A percentile compares a stretch with the other conserved stretches of the same genome.
These are phyloP conservation scores for Nectriaceae sp. DNA, from an alignment of 2,329 filamentous ascomycete species.

Conservation along the genomic window DNA sequence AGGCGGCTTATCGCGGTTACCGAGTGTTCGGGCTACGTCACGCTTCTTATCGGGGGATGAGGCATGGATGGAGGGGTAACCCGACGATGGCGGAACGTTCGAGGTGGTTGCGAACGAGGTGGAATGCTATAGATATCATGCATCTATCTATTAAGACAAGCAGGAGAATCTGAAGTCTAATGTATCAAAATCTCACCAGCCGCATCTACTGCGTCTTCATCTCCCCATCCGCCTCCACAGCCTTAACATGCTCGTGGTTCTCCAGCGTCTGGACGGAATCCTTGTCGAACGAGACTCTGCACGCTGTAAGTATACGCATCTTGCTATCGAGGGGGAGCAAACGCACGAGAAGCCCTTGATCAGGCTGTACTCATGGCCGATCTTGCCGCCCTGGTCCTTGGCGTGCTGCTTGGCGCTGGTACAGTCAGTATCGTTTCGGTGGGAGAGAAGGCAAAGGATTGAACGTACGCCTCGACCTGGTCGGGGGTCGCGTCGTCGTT, in stretches of 20 bases:
- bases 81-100: no score
- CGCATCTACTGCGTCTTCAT: slow-evolving; percentile 69
- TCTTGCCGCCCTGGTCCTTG: slow-evolving; percentile 75
- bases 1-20: slow-evolving; percentile 14
- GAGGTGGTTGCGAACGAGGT: no score
- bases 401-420: slow-evolving; percentile 76
- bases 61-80: background rate
- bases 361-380: slow-evolving; percentile 79
- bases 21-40: background rate
- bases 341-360: slow-evolving; percentile 94
- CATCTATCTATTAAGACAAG: background rate
- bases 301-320: slow-evolving; percentile 2
- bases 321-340: background rate
- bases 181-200: background rate
- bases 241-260: slow-evolving; percentile 69
- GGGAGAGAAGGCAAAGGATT: background rate
- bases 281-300: slow-evolving; percentile 71
- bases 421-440: slow-evolving; percentile 1
- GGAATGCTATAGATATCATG: no score
- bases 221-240: slow-evolving; percentile 72
- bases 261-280: slow-evolving; percentile 68
- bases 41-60: background rate
- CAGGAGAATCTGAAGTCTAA: background rate
- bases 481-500: slow-evolving; percentile 68
- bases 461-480: slow-evolving; percentile 66